phyloP scores from a whole-genome alignment of 495 filamentous ascomycete species.

The Penicillium cataractarum region DNA sequence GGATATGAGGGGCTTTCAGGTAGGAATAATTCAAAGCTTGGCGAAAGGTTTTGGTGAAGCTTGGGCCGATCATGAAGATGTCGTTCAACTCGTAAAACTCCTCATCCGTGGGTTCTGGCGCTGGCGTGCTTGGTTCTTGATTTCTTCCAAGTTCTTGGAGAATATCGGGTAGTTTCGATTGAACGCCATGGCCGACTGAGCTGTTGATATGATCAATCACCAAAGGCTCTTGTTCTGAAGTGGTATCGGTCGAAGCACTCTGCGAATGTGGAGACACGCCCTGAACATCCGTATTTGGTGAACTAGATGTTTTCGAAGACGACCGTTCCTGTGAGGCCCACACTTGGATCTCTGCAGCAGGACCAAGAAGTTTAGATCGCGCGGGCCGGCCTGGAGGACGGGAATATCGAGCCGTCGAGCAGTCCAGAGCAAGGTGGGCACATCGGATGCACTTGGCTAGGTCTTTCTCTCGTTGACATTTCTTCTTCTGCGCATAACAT shows the following conservation, averaged over 20 bases:
- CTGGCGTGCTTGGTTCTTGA: neutral
- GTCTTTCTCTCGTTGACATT: slow-evolving; percentile 6
- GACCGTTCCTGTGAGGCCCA: neutral
- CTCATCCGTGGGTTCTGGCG: neutral
- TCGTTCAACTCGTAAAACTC: slow-evolving; percentile 5
- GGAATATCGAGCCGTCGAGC: slow-evolving; percentile 4
- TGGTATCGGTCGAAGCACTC: neutral
- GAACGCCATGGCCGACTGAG: neutral
- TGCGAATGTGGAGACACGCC: neutral
- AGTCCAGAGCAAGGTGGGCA: neutral
- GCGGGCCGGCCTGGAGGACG: slow-evolving; percentile 7
- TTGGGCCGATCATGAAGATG: slow-evolving; percentile 13
- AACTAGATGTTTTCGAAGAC: neutral
- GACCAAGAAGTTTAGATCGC: slow-evolving; percentile 1
- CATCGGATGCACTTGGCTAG: slow-evolving; percentile 4
- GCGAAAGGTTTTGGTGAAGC: slow-evolving; percentile 1
- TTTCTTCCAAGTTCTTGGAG: neutral
- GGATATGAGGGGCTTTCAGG: neutral
- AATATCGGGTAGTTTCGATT: neutral
- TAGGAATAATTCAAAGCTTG: slow-evolving; percentile 6
- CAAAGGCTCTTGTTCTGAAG: neutral
- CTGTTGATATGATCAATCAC: neutral
- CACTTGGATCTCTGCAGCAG: slow-evolving; percentile 4
- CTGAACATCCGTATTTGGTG: neutral
- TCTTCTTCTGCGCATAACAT: slow-evolving; percentile 11